Conservation (phyloP, 352 stramenopile genomes). For the Globisporangium megalacanthum region DNA sequence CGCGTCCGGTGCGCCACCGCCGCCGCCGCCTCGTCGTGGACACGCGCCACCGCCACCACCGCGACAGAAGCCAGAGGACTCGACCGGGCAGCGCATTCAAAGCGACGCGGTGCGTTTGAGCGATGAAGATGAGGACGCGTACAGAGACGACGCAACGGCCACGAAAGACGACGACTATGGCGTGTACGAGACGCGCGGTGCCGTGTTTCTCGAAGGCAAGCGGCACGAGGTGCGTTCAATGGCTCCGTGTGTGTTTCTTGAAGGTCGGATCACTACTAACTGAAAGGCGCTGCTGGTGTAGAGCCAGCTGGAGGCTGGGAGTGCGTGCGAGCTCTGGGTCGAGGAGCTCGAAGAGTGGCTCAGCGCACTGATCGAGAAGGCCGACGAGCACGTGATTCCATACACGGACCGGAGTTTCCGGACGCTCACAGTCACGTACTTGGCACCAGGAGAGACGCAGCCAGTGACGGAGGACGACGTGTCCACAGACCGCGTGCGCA, state of each 20-base stretch:
- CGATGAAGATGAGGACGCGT: conserved; percentile 1
- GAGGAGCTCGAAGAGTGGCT: conserved; percentile 74
- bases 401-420: conserved; percentile 64
- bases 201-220: conserved; percentile 81
- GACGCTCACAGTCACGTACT: conserved; percentile 63
- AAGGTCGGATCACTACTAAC: background rate
- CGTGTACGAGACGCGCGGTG: conserved; percentile 57
- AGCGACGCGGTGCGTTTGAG: background rate
- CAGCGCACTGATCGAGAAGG: conserved; percentile 63
- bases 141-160: conserved; percentile 16
- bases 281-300: background rate
- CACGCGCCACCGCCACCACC: conserved; percentile 27
- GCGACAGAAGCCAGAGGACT: conserved; percentile 3
- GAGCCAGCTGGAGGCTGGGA: conserved; percentile 57
- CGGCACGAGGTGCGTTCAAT: conserved; percentile 38
- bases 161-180: conserved; percentile 59
- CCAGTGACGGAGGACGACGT: conserved; percentile 49
- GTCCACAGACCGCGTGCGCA: conserved; percentile 53
- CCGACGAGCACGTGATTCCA: conserved; percentile 47
- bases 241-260: background rate
- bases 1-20: background rate
- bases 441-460: conserved; percentile 28
- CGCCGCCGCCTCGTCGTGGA: conserved; percentile 2
- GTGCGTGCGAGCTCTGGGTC: conserved; percentile 77
- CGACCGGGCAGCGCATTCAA: background rate